Conservation (phyloP, 768 basidiomycete species). For the Leucocoprinus birnbaumii region DNA sequence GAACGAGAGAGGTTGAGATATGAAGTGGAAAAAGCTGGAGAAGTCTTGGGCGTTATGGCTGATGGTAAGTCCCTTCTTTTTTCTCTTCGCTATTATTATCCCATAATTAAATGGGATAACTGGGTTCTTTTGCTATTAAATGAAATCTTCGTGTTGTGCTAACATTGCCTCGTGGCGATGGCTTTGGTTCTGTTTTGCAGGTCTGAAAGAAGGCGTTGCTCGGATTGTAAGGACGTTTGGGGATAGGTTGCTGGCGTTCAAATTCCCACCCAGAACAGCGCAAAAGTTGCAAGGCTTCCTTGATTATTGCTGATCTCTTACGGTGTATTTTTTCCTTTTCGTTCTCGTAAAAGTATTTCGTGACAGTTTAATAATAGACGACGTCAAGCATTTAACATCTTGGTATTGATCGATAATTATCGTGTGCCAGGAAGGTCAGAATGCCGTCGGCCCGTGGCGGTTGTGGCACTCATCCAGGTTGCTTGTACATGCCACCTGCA, state of each 20-base stretch:
- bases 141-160: not conserved
- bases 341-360: not conserved
- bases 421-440: not conserved
- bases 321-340: not conserved
- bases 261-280: conserved; percentile 68
- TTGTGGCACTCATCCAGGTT: too few species aligned
- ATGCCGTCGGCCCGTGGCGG: too few species aligned
- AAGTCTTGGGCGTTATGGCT: conserved; percentile 47
- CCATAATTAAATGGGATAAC: not conserved
- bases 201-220: conserved; percentile 62
- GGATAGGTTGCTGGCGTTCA: conserved; percentile 71
- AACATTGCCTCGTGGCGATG: not conserved
- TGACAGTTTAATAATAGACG: conserved; percentile 1
- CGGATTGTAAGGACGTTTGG: conserved; percentile 73
- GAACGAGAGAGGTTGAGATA: conserved; percentile 35
- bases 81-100: not conserved
- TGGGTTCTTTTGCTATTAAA: not conserved
- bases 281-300: conserved; percentile 68
- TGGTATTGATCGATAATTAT: not conserved
- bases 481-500: too few species aligned
- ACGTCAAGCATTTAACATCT: too few species aligned
- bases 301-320: conserved; percentile 46
- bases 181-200: conserved; percentile 28
- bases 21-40: conserved; percentile 56
- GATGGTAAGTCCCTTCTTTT: conserved; percentile 47